Evolutionary conservation across 148 eudicot genomes (phyloP).

Genomic region (Vaccinium myrtillus): DNA sequence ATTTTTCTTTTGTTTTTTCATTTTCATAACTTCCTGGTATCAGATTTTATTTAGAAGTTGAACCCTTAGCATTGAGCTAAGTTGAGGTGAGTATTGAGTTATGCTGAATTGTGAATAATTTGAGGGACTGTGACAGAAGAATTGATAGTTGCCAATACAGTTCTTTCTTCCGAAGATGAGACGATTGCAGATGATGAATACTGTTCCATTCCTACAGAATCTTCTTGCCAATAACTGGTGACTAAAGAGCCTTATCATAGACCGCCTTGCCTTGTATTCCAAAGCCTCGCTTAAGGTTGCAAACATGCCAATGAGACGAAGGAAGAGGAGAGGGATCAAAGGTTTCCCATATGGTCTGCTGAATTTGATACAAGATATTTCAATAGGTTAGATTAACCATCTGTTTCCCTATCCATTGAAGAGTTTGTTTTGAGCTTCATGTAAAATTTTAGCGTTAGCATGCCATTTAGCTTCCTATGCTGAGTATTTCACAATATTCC

Average conservation of each 20-base stretch:
- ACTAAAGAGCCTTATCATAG: no score
- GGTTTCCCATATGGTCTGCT: no score
- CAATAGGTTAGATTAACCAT: no score
- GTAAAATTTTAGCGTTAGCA: no score
- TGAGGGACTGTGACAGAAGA: background rate
- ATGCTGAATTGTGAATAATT: background rate
- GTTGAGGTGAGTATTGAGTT: background rate
- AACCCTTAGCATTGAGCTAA: background rate
- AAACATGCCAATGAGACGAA: no score
- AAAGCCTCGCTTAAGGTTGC: background rate
- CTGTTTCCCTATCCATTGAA: no score
- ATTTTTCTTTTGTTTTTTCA: background rate
- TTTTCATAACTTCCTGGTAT: background rate
- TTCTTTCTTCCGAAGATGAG: background rate
- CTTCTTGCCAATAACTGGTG: background rate
- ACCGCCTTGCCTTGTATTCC: no score
- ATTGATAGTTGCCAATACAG: background rate
- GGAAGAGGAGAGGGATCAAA: no score
- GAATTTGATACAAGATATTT: no score
- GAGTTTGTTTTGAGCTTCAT: no score
- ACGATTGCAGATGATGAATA: background rate
- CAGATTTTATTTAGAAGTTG: background rate
- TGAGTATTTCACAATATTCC: no score
- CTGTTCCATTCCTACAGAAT: background rate
- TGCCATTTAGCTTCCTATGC: no score